phyloP scores from a whole-genome alignment of 2,329 filamentous ascomycete species.

The Bipolaris zeicola region DNA sequence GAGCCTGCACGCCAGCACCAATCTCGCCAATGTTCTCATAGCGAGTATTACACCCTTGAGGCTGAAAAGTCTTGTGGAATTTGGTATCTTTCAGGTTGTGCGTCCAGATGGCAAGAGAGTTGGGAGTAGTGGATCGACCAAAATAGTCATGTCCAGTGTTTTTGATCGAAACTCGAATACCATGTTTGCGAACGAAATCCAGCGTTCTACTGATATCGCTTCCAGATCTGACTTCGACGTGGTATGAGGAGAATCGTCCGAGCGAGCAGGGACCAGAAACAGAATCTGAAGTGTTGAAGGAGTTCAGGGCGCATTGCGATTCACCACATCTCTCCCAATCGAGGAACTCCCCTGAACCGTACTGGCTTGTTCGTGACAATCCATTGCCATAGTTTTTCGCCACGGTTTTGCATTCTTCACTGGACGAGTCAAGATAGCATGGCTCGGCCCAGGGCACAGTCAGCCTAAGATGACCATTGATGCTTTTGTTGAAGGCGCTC shows the following conservation, averaged over 20 bases:
- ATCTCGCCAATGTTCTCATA: constrained; percentile 44
- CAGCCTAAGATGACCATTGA: constrained; percentile 35
- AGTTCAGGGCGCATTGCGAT: constrained; percentile 40
- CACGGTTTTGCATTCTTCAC: constrained; percentile 29
- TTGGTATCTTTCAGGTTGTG: constrained; percentile 41
- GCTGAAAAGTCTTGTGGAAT: constrained; percentile 36
- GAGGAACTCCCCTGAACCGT: constrained; percentile 45
- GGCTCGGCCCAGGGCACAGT: constrained; percentile 42
- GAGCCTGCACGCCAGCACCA: constrained; percentile 43
- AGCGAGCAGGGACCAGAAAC: constrained; percentile 39
- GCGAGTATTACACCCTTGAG: constrained; percentile 29
- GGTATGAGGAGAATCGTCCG: constrained; percentile 41
- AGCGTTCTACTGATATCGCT: constrained; percentile 38
- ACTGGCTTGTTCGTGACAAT: constrained; percentile 34
- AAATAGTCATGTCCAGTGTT: constrained; percentile 49
- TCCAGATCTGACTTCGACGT: constrained; percentile 37
- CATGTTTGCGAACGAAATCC: constrained; percentile 37
- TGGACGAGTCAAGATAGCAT: constrained; percentile 32
- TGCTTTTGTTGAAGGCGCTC: constrained; percentile 41
- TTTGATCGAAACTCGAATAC: constrained; percentile 44
- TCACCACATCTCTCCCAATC: constrained; percentile 43
- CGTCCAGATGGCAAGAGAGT: constrained; percentile 45
- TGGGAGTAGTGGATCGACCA: constrained; percentile 40
- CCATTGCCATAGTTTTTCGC: constrained; percentile 33
- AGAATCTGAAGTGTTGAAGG: constrained; percentile 29